A percentile compares a stretch with the other conserved stretches of the same genome.
These are phyloP conservation scores for Mycosphaerella arachidis DNA, from an alignment of 2,329 filamentous ascomycete species.

Conservation along the genomic window DNA sequence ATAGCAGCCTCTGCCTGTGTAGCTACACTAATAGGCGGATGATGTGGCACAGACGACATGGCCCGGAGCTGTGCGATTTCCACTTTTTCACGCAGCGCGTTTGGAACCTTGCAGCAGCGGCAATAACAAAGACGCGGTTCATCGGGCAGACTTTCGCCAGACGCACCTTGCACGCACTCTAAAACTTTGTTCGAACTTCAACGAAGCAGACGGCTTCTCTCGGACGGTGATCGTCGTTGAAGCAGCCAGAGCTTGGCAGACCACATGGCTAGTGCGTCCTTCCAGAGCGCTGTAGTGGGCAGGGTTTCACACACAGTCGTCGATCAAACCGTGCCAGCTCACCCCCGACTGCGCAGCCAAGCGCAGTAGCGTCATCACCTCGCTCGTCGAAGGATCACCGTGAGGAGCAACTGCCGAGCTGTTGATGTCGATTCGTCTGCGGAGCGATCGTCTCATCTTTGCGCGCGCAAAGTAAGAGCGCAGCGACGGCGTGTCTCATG, in stretches of 20 bases:
- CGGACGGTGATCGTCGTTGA: constrained; percentile 1
- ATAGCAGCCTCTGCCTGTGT: background rate
- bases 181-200: constrained; percentile 6
- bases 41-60: background rate
- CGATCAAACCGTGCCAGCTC: constrained; percentile 7
- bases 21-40: background rate
- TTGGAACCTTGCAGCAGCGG: background rate
- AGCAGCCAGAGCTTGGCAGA: constrained; percentile 3
- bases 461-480: background rate
- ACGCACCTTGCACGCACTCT: background rate
- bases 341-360: background rate
- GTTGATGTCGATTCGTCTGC: background rate
- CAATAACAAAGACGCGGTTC: background rate
- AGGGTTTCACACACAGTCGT: constrained; percentile 2
- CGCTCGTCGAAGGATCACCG: background rate
- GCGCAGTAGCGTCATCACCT: background rate
- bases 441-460: background rate
- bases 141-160: constrained; percentile 4
- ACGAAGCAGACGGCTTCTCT: background rate
- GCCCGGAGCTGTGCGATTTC: background rate
- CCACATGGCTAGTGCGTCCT: constrained; percentile 7
- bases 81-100: background rate
- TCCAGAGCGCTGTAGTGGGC: background rate
- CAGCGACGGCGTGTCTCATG: background rate
- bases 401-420: constrained; percentile 5